A percentile compares a stretch with the other conserved stretches of the same genome.
These are phyloP conservation scores for Triticum timopheevii DNA, from an alignment of 176 grass and related monocot species.

Conservation along the genomic window DNA sequence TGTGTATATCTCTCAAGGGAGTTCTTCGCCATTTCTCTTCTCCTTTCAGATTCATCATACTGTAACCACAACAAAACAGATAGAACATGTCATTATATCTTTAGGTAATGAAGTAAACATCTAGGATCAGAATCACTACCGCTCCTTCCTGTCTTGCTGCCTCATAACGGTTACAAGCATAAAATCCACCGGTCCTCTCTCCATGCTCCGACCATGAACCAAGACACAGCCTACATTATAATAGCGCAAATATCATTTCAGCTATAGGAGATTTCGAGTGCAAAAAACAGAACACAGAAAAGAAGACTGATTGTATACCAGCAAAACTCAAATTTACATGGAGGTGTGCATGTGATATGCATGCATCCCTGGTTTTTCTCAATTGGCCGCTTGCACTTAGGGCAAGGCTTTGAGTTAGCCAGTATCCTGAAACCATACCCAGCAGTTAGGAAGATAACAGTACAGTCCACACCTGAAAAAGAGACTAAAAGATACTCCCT, in stretches of 20 bases:
- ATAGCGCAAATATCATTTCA: constrained; percentile 2
- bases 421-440: constrained; percentile 72
- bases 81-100: constrained; percentile 21
- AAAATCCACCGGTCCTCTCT: constrained; percentile 97
- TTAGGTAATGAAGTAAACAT: constrained; percentile 5
- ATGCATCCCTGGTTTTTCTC: constrained; percentile 99
- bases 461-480: background rate
- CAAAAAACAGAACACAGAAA: constrained; percentile 21
- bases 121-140: constrained; percentile 57
- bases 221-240: constrained; percentile 84
- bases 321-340: constrained; percentile 99
- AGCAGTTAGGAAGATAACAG: constrained; percentile 18
- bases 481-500: background rate
- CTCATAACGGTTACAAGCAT: constrained; percentile 99
- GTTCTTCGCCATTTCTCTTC: constrained; percentile 99
- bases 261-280: constrained; percentile 12
- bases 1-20: constrained; percentile 99
- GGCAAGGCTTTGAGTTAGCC: constrained; percentile 98
- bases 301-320: constrained; percentile 56
- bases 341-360: constrained; percentile 98
- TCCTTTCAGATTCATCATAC: constrained; percentile 99
- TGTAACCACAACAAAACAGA: constrained; percentile 42
- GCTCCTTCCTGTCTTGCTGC: constrained; percentile 98
- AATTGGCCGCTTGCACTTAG: constrained; percentile 98
- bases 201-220: constrained; percentile 97